Evolutionary conservation across 2,329 filamentous ascomycete species (phyloP).

Genomic region (Biscogniauxia marginata): DNA sequence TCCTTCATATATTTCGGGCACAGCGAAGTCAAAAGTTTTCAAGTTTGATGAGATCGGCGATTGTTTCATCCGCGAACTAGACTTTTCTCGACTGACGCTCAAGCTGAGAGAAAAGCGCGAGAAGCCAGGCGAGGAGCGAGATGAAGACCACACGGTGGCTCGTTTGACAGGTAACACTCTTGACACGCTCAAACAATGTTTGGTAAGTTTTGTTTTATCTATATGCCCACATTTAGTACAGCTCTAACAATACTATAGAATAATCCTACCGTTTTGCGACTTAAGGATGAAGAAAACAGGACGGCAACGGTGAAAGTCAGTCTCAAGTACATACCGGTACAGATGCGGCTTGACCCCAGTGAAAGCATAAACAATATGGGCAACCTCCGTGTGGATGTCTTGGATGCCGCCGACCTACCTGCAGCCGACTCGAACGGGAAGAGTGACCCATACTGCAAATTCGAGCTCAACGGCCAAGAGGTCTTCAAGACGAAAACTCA

Average conservation of each 20-base stretch:
- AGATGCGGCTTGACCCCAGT: conserved; percentile 89
- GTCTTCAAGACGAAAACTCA: conserved; percentile 93
- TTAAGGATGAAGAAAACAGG: conserved; percentile 76
- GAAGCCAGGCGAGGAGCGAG: conserved; percentile 62
- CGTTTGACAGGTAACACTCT: conserved; percentile 83
- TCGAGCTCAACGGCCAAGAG: conserved; percentile 83
- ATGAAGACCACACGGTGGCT: conserved; percentile 74
- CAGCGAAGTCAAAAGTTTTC: conserved; percentile 64
- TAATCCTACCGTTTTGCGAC: conserved; percentile 78
- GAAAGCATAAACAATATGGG: conserved; percentile 99
- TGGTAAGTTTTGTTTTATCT: conserved; percentile 53
- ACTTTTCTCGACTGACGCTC: conserved; percentile 89
- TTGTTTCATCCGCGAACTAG: conserved; percentile 94
- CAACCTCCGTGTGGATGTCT: conserved; percentile 85
- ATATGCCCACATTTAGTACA: background rate
- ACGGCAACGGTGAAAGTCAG: conserved; percentile 83
- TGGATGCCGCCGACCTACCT: conserved; percentile 85
- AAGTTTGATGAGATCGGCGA: conserved; percentile 92
- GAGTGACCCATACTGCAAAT: conserved; percentile 96
- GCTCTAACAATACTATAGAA: conserved; percentile 56
- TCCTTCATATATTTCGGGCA: conserved; percentile 80
- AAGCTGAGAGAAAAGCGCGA: conserved; percentile 80
- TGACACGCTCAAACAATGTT: conserved; percentile 81
- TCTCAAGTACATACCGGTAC: conserved; percentile 89
- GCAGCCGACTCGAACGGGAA: conserved; percentile 94